Evolutionary conservation across 768 basidiomycete species (phyloP).

Genomic region (Erythrobasidium yunnanense): DNA sequence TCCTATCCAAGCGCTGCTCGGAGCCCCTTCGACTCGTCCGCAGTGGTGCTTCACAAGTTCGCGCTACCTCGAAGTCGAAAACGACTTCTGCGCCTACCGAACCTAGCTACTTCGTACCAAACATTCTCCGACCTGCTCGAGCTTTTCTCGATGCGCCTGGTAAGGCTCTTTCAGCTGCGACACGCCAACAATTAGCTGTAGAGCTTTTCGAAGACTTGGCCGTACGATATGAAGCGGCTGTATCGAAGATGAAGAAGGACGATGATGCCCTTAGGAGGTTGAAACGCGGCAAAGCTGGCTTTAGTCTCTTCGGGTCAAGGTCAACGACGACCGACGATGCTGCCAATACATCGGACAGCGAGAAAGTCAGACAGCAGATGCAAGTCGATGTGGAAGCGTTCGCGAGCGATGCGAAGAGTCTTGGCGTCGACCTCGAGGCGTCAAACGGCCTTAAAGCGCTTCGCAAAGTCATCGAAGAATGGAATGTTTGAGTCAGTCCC

Average conservation of each 20-base stretch:
- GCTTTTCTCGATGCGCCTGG: slow-evolving; percentile 55
- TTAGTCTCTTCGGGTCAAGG: slow-evolving; percentile 59
- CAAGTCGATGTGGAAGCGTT: slow-evolving; percentile 74
- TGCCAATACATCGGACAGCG: slow-evolving; percentile 59
- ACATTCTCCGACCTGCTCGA: slow-evolving; percentile 68
- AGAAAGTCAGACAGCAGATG: slow-evolving; percentile 76
- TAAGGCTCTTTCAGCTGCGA: slow-evolving; percentile 50
- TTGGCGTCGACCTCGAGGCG: slow-evolving; percentile 54
- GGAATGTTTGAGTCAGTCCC: no score
- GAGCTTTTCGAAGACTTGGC: slow-evolving; percentile 41
- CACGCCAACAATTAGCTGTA: slow-evolving; percentile 41
- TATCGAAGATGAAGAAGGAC: slow-evolving; percentile 77
- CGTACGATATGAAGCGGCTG: slow-evolving; percentile 56
- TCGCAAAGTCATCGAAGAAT: slow-evolving; percentile 36
- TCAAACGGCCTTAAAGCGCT: slow-evolving; percentile 40
- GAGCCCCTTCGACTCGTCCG: slow-evolving; percentile 75
- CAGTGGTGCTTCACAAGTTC: slow-evolving; percentile 78
- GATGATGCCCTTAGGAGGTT: slow-evolving; percentile 76
- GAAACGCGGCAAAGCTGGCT: slow-evolving; percentile 67
- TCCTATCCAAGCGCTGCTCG: slow-evolving; percentile 68
- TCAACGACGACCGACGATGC: slow-evolving; percentile 58
- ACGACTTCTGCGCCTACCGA: slow-evolving; percentile 49
- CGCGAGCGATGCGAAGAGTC: slow-evolving; percentile 58
- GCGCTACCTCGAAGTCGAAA: slow-evolving; percentile 63
- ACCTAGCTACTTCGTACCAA: slow-evolving; percentile 73